Evolutionary conservation across 106 monocot genomes (phyloP).

Genomic region (Dendrobium huoshanense): DNA sequence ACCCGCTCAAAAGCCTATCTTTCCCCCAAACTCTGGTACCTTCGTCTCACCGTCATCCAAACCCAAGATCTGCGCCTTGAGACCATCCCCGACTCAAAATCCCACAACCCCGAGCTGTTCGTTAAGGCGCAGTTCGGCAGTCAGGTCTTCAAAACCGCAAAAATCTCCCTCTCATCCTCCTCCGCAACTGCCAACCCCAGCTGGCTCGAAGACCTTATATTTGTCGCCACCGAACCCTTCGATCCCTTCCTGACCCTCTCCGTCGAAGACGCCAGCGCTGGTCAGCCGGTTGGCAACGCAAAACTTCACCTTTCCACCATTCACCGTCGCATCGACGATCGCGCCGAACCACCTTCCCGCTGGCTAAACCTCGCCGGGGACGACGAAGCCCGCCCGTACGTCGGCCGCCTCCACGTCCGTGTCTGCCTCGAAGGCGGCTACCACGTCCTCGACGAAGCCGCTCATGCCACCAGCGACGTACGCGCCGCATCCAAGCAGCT

Average conservation of each 20-base stretch:
- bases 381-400: not conserved
- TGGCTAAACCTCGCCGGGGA: slow-evolving; percentile 58
- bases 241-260: slow-evolving; percentile 60
- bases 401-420: slow-evolving; percentile 67
- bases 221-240: slow-evolving; percentile 88
- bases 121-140: slow-evolving; percentile 69
- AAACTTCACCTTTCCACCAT: slow-evolving; percentile 58
- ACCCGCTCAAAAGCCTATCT: slow-evolving; percentile 88
- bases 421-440: slow-evolving; percentile 86
- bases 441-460: slow-evolving; percentile 69
- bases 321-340: slow-evolving; percentile 68
- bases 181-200: slow-evolving; percentile 43
- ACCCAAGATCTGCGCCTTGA: slow-evolving; percentile 69
- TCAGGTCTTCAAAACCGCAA: slow-evolving; percentile 67
- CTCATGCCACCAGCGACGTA: slow-evolving; percentile 56
- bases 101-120: slow-evolving; percentile 36
- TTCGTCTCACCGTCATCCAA: slow-evolving; percentile 74
- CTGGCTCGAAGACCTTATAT: slow-evolving; percentile 86
- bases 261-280: slow-evolving; percentile 54
- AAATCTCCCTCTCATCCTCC: slow-evolving; percentile 29
- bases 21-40: slow-evolving; percentile 87
- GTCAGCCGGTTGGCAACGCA: slow-evolving; percentile 43
- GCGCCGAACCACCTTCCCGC: slow-evolving; percentile 57
- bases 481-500: slow-evolving; percentile 82
- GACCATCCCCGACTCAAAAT: slow-evolving; percentile 24